phyloP scores from a whole-genome alignment of 1,284 basidiomycete genomes.

The Phylloporus sp. region DNA sequence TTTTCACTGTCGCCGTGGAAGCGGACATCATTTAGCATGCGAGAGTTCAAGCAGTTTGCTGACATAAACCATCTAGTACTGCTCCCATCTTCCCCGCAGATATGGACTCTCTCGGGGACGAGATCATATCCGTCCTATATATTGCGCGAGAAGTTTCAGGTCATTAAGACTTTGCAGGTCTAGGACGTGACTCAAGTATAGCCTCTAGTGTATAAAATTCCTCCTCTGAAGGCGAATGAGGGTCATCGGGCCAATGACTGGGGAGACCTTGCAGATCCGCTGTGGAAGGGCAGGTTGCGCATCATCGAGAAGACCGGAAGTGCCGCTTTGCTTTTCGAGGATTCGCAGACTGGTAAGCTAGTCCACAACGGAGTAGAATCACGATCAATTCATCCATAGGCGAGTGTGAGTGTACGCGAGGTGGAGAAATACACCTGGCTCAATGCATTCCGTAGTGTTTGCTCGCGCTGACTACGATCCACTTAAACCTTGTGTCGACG shows the following conservation, averaged over 20 bases:
- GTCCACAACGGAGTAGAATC: constrained; percentile 8
- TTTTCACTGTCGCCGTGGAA: constrained; percentile 39
- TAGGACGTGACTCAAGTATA: constrained; percentile 26
- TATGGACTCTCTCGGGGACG: constrained; percentile 66
- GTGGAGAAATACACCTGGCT: constrained; percentile 15
- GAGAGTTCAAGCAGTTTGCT: constrained; percentile 12
- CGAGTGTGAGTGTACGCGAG: constrained; percentile 53
- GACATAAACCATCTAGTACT: constrained; percentile 27
- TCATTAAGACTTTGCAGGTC: constrained; percentile 32
- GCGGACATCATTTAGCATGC: constrained; percentile 28
- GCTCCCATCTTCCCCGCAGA: not conserved
- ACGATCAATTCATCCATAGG: constrained; percentile 42
- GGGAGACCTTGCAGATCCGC: constrained; percentile 78
- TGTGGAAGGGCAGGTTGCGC: constrained; percentile 91
- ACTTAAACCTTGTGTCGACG: constrained; percentile 85
- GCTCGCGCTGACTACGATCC: constrained; percentile 90
- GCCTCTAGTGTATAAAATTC: constrained; percentile 75
- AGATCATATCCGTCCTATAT: constrained; percentile 85
- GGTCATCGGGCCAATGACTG: constrained; percentile 87
- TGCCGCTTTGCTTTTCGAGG: constrained; percentile 73
- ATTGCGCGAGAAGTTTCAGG: constrained; percentile 87
- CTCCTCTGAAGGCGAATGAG: constrained; percentile 81
- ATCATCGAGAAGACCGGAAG: constrained; percentile 75
- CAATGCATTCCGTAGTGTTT: constrained; percentile 63
- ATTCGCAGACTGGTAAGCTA: constrained; percentile 66